phyloP scores from a whole-genome alignment of 345 rosid species.

The Abelmoschus esculentus region DNA sequence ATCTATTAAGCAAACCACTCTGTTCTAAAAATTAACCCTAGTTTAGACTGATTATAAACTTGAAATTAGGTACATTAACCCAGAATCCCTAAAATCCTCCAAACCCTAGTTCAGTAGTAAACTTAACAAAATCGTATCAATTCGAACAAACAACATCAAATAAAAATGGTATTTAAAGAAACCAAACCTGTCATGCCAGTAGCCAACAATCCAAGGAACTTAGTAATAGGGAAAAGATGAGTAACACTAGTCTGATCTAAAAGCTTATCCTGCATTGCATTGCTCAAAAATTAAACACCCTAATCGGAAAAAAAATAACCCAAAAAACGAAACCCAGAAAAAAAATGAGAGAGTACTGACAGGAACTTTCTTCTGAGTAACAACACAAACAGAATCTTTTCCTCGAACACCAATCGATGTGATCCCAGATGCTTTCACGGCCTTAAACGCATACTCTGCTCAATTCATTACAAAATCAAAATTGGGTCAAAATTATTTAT shows the following conservation, averaged over 20 bases:
- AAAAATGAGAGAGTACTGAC: constrained; percentile 24
- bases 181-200: constrained; percentile 89
- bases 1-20: background rate
- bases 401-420: constrained; percentile 95
- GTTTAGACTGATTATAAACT: background rate
- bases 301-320: constrained; percentile 7
- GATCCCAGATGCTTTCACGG: constrained; percentile 53
- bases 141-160: background rate
- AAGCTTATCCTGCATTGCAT: constrained; percentile 76
- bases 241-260: constrained; percentile 91
- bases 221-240: constrained; percentile 85
- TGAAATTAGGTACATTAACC: background rate
- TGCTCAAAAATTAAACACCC: background rate
- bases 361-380: constrained; percentile 98
- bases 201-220: constrained; percentile 83
- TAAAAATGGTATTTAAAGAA: background rate
- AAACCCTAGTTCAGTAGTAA: background rate
- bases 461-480: too few species aligned
- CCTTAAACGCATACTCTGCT: too few species aligned
- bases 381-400: constrained; percentile 90
- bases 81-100: background rate
- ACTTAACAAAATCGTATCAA: background rate
- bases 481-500: too few species aligned
- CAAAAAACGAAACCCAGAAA: background rate
- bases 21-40: background rate